A percentile compares a stretch with the other conserved stretches of the same genome.
Evolutionary conservation across 1,284 basidiomycete genomes (phyloP).

Genomic region (Leccinum subrobustum): DNA sequence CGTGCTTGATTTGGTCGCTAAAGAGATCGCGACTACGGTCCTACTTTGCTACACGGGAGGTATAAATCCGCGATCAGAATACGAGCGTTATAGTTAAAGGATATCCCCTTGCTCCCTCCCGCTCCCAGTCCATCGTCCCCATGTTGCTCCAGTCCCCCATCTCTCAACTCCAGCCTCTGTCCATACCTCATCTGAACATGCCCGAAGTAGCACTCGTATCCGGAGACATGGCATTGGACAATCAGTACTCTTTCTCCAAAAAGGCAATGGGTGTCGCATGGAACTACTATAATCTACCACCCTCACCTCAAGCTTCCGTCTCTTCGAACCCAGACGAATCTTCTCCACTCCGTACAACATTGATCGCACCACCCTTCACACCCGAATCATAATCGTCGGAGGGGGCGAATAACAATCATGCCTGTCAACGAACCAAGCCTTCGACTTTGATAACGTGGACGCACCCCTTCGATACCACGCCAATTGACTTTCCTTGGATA

Average conservation of each 20-base stretch:
- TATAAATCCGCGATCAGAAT: slow-evolving; percentile 32
- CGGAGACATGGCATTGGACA: slow-evolving; percentile 47
- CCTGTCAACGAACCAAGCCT: slow-evolving; percentile 67
- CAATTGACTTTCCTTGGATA: slow-evolving; percentile 31
- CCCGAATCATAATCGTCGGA: slow-evolving; percentile 45
- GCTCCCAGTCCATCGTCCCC: slow-evolving; percentile 7
- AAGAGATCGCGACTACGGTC: slow-evolving; percentile 23
- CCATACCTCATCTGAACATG: slow-evolving; percentile 57
- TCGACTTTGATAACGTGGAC: slow-evolving; percentile 49
- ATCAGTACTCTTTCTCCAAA: slow-evolving; percentile 39
- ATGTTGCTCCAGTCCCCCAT: slow-evolving; percentile 23
- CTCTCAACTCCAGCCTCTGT: slow-evolving; percentile 39
- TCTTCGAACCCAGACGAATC: slow-evolving; percentile 44
- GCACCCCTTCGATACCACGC: slow-evolving; percentile 31
- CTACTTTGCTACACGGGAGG: slow-evolving; percentile 29
- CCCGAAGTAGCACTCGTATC: slow-evolving; percentile 53
- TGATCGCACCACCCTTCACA: slow-evolving; percentile 49
- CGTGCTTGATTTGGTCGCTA: slow-evolving; percentile 35
- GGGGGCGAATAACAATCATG: slow-evolving; percentile 49
- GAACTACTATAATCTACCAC: slow-evolving; percentile 47
- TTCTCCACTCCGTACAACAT: slow-evolving; percentile 44
- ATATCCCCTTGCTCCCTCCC: slow-evolving; percentile 19
- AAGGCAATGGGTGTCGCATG: slow-evolving; percentile 42
- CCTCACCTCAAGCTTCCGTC: slow-evolving; percentile 51
- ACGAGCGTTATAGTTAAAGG: slow-evolving; percentile 21